Conservation (phyloP, 768 basidiomycete species). For the Kwoniella shandongensis region DNA sequence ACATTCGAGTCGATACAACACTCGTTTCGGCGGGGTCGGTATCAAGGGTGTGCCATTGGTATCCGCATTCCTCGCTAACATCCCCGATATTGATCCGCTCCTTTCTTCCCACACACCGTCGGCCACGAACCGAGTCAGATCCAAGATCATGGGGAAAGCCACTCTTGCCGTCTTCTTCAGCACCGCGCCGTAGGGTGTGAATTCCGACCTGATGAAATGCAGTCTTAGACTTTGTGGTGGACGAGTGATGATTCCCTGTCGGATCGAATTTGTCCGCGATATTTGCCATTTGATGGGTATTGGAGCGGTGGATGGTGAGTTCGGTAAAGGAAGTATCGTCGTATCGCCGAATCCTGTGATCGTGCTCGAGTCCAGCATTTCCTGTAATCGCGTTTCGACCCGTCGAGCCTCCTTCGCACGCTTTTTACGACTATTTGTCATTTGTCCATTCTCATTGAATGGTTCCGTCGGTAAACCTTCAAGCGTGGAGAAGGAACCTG, state of each 20-base stretch:
- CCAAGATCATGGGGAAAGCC: conserved; percentile 80
- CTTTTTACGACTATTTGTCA: conserved; percentile 69
- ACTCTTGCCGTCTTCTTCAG: conserved; percentile 82
- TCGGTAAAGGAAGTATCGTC: conserved; percentile 14
- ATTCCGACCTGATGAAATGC: conserved; percentile 88
- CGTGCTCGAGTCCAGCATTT: conserved; percentile 68
- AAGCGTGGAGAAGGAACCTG: conserved; percentile 30
- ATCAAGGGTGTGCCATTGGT: not conserved
- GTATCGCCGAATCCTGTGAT: conserved; percentile 57
- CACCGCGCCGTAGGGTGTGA: conserved; percentile 67
- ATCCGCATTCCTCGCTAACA: conserved; percentile 7
- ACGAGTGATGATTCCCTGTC: conserved; percentile 55
- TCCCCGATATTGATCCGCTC: conserved; percentile 5
- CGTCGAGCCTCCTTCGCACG: conserved; percentile 69
- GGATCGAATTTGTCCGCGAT: conserved; percentile 29
- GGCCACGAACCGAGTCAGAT: conserved; percentile 70
- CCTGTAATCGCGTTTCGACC: conserved; percentile 64
- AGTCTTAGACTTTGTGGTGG: conserved; percentile 83
- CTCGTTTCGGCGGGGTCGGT: conserved; percentile 47
- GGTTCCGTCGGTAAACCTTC: conserved; percentile 5
- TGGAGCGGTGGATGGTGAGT: conserved; percentile 9
- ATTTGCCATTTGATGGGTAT: conserved; percentile 47
- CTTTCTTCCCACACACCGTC: conserved; percentile 41
- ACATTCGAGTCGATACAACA: conserved; percentile 79
- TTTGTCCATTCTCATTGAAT: conserved; percentile 55